Percentiles rank a stretch among this genome's conserved stretches.
phyloP scores from a whole-genome alignment of 2,329 filamentous ascomycete genomes.

The Colletotrichum noveboracense region DNA sequence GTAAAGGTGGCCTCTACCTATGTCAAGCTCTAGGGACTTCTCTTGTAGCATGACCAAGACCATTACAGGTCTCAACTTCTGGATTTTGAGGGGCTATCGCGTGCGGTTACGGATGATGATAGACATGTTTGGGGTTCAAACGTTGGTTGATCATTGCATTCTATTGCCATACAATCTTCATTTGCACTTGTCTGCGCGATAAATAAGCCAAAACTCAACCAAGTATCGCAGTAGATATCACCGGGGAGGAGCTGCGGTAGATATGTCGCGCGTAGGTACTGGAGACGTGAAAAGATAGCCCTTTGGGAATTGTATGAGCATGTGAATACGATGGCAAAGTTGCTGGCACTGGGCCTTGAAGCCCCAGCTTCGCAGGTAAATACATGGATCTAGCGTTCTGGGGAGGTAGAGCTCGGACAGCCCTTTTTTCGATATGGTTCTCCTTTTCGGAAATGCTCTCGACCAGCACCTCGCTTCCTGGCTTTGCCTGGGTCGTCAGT shows the following conservation, averaged over 20 bases:
- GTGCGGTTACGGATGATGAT: neutral
- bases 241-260: neutral
- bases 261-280: neutral
- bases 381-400: neutral
- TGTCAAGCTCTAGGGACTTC: neutral
- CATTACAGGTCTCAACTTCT: neutral
- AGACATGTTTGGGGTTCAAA: no score
- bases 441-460: neutral
- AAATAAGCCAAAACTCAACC: neutral
- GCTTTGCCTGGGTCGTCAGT: neutral
- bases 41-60: neutral
- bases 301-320: neutral
- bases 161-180: no score
- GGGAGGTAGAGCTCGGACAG: neutral
- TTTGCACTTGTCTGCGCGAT: neutral
- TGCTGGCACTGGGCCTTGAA: neutral
- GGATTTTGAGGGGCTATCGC: neutral
- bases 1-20: neutral
- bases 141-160: no score
- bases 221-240: neutral
- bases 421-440: neutral
- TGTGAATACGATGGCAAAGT: neutral
- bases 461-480: neutral
- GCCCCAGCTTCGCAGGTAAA: neutral
- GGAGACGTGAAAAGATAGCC: neutral